Percentiles rank a stretch among this genome's conserved stretches.
These are phyloP conservation scores for Anthracocystis setariae DNA, from an alignment of 1,284 basidiomycete genomes.

Conservation along the genomic window DNA sequence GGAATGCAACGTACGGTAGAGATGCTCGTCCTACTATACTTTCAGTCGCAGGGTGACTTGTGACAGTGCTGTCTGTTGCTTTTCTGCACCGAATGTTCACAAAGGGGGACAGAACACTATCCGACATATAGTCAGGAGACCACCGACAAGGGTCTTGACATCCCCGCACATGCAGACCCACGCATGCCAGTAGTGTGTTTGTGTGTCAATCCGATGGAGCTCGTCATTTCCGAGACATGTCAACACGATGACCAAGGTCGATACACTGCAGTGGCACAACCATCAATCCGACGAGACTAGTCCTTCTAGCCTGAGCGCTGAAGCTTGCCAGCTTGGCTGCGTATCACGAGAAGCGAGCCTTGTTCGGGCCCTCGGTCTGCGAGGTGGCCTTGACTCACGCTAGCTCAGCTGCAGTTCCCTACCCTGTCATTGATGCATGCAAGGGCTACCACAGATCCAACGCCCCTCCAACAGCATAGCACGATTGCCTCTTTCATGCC, in stretches of 20 bases:
- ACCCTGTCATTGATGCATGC: slow-evolving; percentile 33
- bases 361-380: neutral
- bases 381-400: slow-evolving; percentile 1
- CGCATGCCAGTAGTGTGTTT: neutral
- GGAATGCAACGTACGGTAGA: no score
- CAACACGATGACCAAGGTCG: no score
- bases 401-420: slow-evolving; percentile 16
- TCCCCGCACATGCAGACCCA: slow-evolving; percentile 1
- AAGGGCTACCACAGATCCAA: slow-evolving; percentile 10
- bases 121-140: no score
- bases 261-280: no score
- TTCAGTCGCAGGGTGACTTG: neutral
- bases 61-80: no score
- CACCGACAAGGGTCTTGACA: neutral
- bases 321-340: no score
- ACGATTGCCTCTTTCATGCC: neutral
- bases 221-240: slow-evolving; percentile 18
- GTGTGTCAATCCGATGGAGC: slow-evolving; percentile 18
- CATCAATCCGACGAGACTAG: no score
- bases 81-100: no score
- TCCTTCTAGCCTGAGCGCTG: no score
- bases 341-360: neutral
- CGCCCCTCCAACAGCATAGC: neutral
- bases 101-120: no score
- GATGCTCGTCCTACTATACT: no score